A percentile compares a stretch with the other conserved stretches of the same genome.
phyloP scores from a whole-genome alignment of 192 early-diverging fungal species.

The Coemansia sp. region DNA sequence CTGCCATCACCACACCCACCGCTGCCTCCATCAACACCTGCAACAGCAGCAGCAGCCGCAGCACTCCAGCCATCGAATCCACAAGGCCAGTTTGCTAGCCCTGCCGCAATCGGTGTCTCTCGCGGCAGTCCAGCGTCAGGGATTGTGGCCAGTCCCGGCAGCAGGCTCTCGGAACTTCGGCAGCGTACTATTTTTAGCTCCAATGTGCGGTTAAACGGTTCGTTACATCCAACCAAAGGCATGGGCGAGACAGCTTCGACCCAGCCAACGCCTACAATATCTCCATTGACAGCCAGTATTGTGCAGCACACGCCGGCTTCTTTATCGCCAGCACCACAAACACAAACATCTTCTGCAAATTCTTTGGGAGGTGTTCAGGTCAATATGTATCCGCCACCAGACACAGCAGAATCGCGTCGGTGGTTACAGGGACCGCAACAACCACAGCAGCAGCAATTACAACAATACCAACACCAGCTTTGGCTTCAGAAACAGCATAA shows the following conservation, averaged over 20 bases:
- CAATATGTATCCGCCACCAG: conserved; percentile 45
- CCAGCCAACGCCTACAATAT: conserved; percentile 45
- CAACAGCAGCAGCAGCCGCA: conserved; percentile 17
- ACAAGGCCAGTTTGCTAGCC: background rate
- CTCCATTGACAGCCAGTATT: conserved; percentile 34
- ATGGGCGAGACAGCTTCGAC: conserved; percentile 16
- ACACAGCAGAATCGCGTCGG: conserved; percentile 30
- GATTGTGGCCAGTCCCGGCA: conserved; percentile 23
- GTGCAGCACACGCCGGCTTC: conserved; percentile 44
- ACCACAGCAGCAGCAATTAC: conserved; percentile 15
- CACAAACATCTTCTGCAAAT: conserved; percentile 23
- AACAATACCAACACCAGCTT: conserved; percentile 7
- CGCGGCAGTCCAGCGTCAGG: conserved; percentile 2
- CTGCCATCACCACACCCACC: conserved; percentile 7
- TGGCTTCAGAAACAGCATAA: conserved; percentile 2
- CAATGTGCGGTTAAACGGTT: conserved; percentile 13
- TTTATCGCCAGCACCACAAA: conserved; percentile 34
- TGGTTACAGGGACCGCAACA: conserved; percentile 26
- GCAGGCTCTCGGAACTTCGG: conserved; percentile 31
- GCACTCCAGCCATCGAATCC: background rate
- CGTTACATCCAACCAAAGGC: conserved; percentile 17
- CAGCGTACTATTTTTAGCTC: conserved; percentile 18
- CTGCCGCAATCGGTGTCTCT: conserved; percentile 1
- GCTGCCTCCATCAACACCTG: conserved; percentile 9
- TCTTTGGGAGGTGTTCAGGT: conserved; percentile 30